phyloP scores from a whole-genome alignment of 345 rosid species.

The Lumnitzera racemosa region DNA sequence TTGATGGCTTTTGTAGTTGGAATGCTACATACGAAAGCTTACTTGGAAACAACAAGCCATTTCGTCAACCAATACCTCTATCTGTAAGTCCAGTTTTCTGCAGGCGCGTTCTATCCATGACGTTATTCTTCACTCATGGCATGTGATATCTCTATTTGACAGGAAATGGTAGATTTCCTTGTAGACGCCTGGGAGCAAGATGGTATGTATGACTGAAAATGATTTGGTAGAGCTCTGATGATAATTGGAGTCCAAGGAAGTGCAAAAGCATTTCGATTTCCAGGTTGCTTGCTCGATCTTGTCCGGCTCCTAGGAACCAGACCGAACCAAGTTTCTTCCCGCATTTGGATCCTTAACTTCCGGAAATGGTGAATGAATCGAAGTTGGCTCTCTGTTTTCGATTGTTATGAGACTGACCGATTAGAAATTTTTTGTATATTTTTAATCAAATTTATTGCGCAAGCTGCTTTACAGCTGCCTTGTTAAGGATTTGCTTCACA shows the following conservation, averaged over 20 bases:
- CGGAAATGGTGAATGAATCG: no score
- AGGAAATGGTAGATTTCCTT: conserved; percentile 96
- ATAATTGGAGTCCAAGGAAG: background rate
- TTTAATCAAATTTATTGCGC: no score
- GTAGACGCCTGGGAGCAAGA: conserved; percentile 92
- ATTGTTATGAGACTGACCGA: no score
- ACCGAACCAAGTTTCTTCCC: no score
- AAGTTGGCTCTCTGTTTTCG: no score
- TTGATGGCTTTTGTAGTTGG: conserved; percentile 59
- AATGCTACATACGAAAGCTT: conserved; percentile 61
- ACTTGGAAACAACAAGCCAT: conserved; percentile 79
- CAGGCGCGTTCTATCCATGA: no score
- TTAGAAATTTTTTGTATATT: no score
- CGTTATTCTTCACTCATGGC: no score
- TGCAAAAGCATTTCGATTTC: background rate
- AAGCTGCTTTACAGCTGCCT: no score
- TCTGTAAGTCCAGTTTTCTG: conserved; percentile 29
- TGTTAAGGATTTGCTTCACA: no score
- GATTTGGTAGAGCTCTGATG: background rate
- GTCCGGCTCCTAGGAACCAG: background rate
- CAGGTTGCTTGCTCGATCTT: background rate
- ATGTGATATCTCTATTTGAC: conserved; percentile 7
- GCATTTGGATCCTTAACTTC: no score
- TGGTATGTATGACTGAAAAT: conserved; percentile 63
- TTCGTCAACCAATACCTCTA: conserved; percentile 72